Evolutionary conservation across 2,329 filamentous ascomycete genomes (phyloP), one percentile per base, ranked within the genome.

Genomic region (Elsinoe necatrix): DNA sequence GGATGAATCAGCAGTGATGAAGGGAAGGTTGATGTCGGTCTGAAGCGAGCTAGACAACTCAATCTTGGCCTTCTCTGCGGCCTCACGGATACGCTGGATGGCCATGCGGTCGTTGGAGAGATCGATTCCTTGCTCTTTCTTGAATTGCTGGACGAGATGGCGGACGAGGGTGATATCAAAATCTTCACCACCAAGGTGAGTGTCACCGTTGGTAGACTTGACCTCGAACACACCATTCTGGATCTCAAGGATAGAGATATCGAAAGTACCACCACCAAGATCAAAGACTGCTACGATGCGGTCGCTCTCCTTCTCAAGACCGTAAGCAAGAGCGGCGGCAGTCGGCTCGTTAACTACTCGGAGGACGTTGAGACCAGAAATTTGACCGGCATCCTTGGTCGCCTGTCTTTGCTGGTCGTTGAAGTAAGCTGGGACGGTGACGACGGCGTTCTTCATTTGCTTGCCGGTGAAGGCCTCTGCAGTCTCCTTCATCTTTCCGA

Each of bases 401-500:
- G 90, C 90, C 77, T 96, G 92, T 77, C 91, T 88, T 79, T 97
- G 91, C 60, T 89, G 91, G 76, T 97, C 91, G 77, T 97, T 97
- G 83, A 97, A 97, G 82, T 97, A 97, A 67, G 91, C 91, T 62
- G 91, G 91, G 35, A 96, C 91, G 60, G 92, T 97, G 66, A 97
- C 92, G 60, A 97, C 92, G 66, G 90, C 92, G 72, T 97, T 95
- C 83, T 95, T 93, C 69, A 95, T 77, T 60, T 83, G 83, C 80
- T 90, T 95, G 76, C 87, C 84, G 63, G 95, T 83, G 78, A 95
- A 95, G 61, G 87, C 80, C 80, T 96, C 91, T 63, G 92, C 92
- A 54, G 92, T 97, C 81, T 96, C 92, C 84, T 95, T 96, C 92
- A 96, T 96, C 84, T 97, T 96, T 75, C 90, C 86, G 67, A 97